Conservation (phyloP, 2,329 filamentous ascomycete genomes). For the Colletotrichum truncatum region DNA sequence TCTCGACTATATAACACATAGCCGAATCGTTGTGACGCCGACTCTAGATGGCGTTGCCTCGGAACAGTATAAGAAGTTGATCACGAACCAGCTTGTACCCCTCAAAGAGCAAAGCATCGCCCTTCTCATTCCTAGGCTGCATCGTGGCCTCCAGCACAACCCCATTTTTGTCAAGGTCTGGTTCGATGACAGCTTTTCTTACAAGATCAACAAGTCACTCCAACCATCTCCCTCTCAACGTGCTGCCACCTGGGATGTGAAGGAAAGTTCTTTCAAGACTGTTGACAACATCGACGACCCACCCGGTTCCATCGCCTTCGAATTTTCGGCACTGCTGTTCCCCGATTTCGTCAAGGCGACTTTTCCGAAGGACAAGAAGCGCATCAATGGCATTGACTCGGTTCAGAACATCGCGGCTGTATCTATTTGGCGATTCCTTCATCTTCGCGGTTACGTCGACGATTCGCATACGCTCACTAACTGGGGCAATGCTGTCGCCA, state of each 20-base stretch:
- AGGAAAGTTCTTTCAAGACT: slow-evolving; percentile 63
- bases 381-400: slow-evolving; percentile 69
- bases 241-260: slow-evolving; percentile 76
- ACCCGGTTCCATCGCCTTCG: slow-evolving; percentile 62
- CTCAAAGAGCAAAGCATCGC: slow-evolving; percentile 81
- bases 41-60: slow-evolving; percentile 86
- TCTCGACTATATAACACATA: slow-evolving; percentile 83
- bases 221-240: slow-evolving; percentile 57
- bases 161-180: slow-evolving; percentile 82
- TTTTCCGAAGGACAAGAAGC: slow-evolving; percentile 65
- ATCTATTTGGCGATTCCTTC: slow-evolving; percentile 87
- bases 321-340: slow-evolving; percentile 75
- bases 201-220: slow-evolving; percentile 67
- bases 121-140: slow-evolving; percentile 80
- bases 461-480: slow-evolving; percentile 80
- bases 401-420: slow-evolving; percentile 76
- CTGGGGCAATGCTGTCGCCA: slow-evolving; percentile 84
- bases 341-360: slow-evolving; percentile 76
- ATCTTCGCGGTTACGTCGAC: slow-evolving; percentile 87
- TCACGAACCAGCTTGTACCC: slow-evolving; percentile 77
- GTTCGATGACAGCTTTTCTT: slow-evolving; percentile 78
- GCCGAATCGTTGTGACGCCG: slow-evolving; percentile 80
- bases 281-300: slow-evolving; percentile 50
- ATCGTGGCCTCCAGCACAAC: slow-evolving; percentile 85
- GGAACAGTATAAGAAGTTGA: slow-evolving; percentile 81